Evolutionary conservation across 495 filamentous ascomycete species (phyloP).

Genomic region (Penicillium paradoxum): DNA sequence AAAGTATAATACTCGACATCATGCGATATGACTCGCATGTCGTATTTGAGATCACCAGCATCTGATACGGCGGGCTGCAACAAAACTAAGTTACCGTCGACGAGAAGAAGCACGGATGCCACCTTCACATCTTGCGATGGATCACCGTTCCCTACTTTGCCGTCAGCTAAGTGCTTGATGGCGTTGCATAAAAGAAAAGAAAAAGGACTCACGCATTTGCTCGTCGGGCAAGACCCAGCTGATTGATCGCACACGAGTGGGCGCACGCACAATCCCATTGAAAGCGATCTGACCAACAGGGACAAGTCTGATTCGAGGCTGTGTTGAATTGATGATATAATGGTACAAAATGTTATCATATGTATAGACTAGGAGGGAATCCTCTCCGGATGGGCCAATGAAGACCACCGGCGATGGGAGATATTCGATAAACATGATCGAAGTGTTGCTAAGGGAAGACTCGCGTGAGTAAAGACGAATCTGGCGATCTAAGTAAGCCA

Average conservation of each 20-base stretch:
- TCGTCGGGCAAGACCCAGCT: constrained; percentile 95
- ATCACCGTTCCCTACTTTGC: constrained; percentile 67
- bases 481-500: constrained; percentile 29
- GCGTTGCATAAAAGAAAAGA: neutral
- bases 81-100: constrained; percentile 92
- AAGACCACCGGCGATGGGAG: constrained; percentile 81
- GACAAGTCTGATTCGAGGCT: constrained; percentile 69
- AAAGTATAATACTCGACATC: constrained; percentile 92
- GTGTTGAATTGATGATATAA: constrained; percentile 72
- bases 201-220: constrained; percentile 60
- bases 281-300: constrained; percentile 96
- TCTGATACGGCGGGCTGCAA: constrained; percentile 78
- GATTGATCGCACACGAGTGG: constrained; percentile 83
- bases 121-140: constrained; percentile 94
- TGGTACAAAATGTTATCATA: constrained; percentile 95
- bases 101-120: constrained; percentile 88
- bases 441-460: constrained; percentile 64
- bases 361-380: constrained; percentile 93
- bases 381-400: constrained; percentile 81
- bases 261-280: constrained; percentile 91
- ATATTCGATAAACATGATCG: constrained; percentile 66
- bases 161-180: constrained; percentile 15
- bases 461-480: constrained; percentile 91
- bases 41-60: constrained; percentile 81
- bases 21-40: constrained; percentile 94